Evolutionary conservation across 345 rosid species (phyloP), one percentile per base, ranked within the genome.

Genomic region (Barbarea vulgaris): DNA sequence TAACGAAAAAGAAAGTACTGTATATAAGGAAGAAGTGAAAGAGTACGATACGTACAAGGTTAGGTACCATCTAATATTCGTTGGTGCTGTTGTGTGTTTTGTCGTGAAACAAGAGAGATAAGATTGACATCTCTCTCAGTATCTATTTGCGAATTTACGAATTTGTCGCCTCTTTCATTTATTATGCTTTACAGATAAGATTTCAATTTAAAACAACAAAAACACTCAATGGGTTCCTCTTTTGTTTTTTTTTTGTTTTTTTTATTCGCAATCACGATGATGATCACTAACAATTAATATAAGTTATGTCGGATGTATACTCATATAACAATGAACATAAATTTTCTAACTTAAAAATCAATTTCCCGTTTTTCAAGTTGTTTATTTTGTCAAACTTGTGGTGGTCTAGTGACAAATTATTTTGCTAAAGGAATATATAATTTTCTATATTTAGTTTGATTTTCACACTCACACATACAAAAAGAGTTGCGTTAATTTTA

Each of bases 21-120:
- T n/a, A n/a, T 3, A 28, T 55, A 46, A 10, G 7, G 53, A 56
- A 44, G 50, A 65, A 14, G 57, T 54, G 28, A 64, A 67, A 53
- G 61, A 53, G 80, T 77, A 77, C 80, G 76, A 70, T 56, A 70
- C 80, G 80, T 77, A 70, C 80, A 46, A 70, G 53, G 72, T 70
- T 70, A 55, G 66, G 72, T 70, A 64, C 75, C 71, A 47, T 54
- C 52, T 62, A 41, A 33, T 46, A 70, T 69, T 76, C 64, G 48
- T n/a, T 76, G 37, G 61, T 52, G 36, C 41, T n/a, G 21, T 70
- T 63, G 66, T 63, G 66, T 36, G 71, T 63, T 70, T 62, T 63
- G 76, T 77, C 61, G 71, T 70, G 59, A 53, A 54, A 62, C 31
- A 19, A 51, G 55, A 63, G 52, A 54, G 59, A 77, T 69, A 69